Base-by-base conservation (phyloP, 2,329 filamentous ascomycete species). In the Tolypocladium amazonense region DNA sequence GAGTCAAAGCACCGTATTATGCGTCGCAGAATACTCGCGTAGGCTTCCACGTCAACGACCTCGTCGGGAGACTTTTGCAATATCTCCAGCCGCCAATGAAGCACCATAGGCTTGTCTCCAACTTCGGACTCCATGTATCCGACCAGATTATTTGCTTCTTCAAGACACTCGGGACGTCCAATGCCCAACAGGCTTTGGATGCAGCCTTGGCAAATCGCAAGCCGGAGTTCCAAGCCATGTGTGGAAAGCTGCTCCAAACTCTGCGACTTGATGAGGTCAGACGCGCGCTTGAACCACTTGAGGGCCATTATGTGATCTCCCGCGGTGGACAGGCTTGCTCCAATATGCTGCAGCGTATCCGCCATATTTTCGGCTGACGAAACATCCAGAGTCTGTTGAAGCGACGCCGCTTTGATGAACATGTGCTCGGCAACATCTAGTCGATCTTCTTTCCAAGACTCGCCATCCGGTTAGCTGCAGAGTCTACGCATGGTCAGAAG, bases 361-460 rank as follows among this genome's bases (percentile, higher is more conserved):
- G 86, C 81, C 52, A 92, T 73, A 43, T 76, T 78, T 69, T 92
- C 88, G 2, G 80, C 77, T 1, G 79, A 79, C 2, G 72, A 62
- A 0, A 79, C 71, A 52, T 86, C 79, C 2, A 83, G 69, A 0
- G 58, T 66, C 27, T 66, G 67, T 43, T 65, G 71, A 12, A 73
- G 70, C n/a, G 62, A 74, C 65, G 75, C 73, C 1, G 84, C 73
- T 65, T 89, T 89, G 41, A 72, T 73, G 71, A 88, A 92, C 78
- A 94, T 85, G 70, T 90, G 85, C 59, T 96, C 90, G 35, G 90
- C 89, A 56, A 92, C 81, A 60, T 93, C 88, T 18, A 88, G 77
- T 47, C 87, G 83, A 47, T 83, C 79, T 68, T 92, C 86, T 65
- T 86, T 85, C 86, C 88, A 96, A 37, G 87, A 82, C 90, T 93